Conservation (phyloP, 306 rosid genomes). For the Senna tora region DNA sequence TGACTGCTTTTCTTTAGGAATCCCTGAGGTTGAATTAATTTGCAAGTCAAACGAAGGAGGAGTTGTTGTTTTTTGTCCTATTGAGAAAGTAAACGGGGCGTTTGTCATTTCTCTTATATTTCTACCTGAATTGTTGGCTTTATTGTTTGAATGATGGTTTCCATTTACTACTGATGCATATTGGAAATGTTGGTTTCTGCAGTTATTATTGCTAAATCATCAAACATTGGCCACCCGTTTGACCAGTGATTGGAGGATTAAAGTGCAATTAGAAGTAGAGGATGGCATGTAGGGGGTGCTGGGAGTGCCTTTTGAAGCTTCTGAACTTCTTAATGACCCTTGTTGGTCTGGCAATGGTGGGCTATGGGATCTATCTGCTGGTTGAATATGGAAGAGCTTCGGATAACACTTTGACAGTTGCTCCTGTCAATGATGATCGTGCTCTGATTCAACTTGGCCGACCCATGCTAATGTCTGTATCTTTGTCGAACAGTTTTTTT, state of each 20-base stretch:
- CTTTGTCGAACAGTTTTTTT: slow-evolving; percentile 54
- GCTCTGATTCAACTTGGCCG: slow-evolving; percentile 71
- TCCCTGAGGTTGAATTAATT: background rate
- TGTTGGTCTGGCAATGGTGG: slow-evolving; percentile 85
- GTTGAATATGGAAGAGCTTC: slow-evolving; percentile 55
- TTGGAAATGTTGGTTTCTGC: slow-evolving; percentile 45
- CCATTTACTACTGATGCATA: slow-evolving; percentile 22
- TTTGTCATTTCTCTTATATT: slow-evolving; percentile 16
- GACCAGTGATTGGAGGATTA: slow-evolving; percentile 45
- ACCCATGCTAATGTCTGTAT: slow-evolving; percentile 73
- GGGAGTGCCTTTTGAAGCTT: slow-evolving; percentile 86
- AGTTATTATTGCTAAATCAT: slow-evolving; percentile 35
- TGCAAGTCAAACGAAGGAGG: slow-evolving; percentile 5
- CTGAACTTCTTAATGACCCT: slow-evolving; percentile 78
- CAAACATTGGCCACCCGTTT: slow-evolving; percentile 38
- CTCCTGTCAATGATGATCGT: slow-evolving; percentile 49
- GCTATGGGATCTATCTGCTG: slow-evolving; percentile 88
- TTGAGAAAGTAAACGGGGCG: slow-evolving; percentile 2
- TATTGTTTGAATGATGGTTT: slow-evolving; percentile 26
- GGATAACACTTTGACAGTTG: slow-evolving; percentile 20
- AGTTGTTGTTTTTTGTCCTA: background rate
- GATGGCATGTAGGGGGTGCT: slow-evolving; percentile 95
- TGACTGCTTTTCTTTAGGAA: background rate
- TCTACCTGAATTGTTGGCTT: slow-evolving; percentile 4
- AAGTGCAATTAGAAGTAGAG: slow-evolving; percentile 33